These are phyloP conservation scores for Pythium insidiosum DNA, from an alignment of 352 stramenopile genomes.

Conservation along the genomic window DNA sequence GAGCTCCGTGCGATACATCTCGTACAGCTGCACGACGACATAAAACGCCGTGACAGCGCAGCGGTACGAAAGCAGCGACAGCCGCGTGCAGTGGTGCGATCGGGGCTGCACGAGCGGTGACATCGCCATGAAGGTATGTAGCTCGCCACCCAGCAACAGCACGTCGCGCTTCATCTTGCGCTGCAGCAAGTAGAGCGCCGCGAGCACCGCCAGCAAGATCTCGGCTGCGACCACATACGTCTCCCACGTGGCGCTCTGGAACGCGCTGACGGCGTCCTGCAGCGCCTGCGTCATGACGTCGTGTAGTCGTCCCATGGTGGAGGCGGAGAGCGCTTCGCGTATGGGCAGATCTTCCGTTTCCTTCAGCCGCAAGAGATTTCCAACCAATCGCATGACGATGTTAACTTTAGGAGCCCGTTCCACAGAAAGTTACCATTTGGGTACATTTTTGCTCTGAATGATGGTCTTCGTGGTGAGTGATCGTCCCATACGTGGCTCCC, in stretches of 20 bases:
- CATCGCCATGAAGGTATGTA: slow-evolving; percentile 16
- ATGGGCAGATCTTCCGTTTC: no score
- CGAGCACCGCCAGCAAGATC: slow-evolving; percentile 27
- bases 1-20: slow-evolving; percentile 39
- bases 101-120: slow-evolving; percentile 35
- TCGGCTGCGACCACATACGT: slow-evolving; percentile 36
- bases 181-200: slow-evolving; percentile 39
- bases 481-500: no score
- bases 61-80: slow-evolving; percentile 31
- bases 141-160: slow-evolving; percentile 18
- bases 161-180: slow-evolving; percentile 25
- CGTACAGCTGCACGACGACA: slow-evolving; percentile 39
- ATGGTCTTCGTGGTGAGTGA: no score
- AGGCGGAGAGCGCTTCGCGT: no score
- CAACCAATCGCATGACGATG: background rate
- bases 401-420: no score
- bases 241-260: slow-evolving; percentile 29
- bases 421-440: slow-evolving; percentile 2
- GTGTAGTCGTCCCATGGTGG: no score
- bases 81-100: slow-evolving; percentile 32
- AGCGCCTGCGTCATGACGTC: no score
- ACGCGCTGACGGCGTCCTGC: background rate
- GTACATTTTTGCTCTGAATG: slow-evolving; percentile 3
- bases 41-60: slow-evolving; percentile 35
- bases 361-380: no score